Evolutionary conservation across 176 grass and related monocot genomes (phyloP).

Genomic region (Paspalum notatum): DNA sequence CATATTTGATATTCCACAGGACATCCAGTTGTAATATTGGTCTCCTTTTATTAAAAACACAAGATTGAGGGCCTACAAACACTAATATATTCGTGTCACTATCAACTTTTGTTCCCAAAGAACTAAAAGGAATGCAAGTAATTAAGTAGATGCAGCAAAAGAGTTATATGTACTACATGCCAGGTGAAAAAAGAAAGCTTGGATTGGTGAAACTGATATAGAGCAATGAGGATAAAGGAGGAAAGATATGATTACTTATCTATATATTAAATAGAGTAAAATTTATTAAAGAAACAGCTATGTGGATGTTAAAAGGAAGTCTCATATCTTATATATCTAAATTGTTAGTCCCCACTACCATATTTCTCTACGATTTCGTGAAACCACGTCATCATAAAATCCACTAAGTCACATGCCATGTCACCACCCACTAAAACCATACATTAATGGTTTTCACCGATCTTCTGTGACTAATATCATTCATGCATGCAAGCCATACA

Average conservation of each 20-base stretch:
- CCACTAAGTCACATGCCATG: no score
- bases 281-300: not conserved
- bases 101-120: not conserved
- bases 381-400: no score
- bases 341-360: no score
- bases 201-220: not conserved
- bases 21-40: not conserved
- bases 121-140: not conserved
- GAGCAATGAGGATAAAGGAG: not conserved
- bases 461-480: no score
- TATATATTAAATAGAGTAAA: not conserved
- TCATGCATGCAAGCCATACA: no score
- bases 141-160: not conserved
- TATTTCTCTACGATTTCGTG: no score
- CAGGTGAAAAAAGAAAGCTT: not conserved
- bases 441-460: no score
- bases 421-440: no score
- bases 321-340: no score
- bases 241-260: not conserved
- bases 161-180: not conserved
- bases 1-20: no score
- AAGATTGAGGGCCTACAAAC: no score
- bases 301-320: not conserved
- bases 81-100: no score
- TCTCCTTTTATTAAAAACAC: not conserved